phyloP scores from a whole-genome alignment of 371 early-diverging fungal genomes.

The Apophysomyces trapeziformis region DNA sequence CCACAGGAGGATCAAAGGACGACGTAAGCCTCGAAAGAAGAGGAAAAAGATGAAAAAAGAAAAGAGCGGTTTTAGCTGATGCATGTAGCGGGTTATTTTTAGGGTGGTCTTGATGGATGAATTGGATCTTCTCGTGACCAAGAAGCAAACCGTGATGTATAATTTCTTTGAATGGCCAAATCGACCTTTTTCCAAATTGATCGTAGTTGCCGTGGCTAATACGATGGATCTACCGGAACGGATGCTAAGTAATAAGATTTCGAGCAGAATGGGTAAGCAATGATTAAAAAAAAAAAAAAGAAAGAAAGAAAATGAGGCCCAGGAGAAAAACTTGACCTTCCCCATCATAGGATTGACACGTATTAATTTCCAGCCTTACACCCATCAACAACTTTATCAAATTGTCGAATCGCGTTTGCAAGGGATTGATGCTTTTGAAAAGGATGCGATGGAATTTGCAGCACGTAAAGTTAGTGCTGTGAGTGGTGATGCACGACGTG shows the following conservation, averaged over 20 bases:
- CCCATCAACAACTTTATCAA: slow-evolving; percentile 76
- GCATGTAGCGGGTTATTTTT: slow-evolving; percentile 11
- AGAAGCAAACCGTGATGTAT: slow-evolving; percentile 94
- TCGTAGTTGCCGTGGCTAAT: slow-evolving; percentile 97
- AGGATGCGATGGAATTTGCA: slow-evolving; percentile 91
- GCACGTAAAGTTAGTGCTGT: slow-evolving; percentile 95
- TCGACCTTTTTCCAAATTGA: slow-evolving; percentile 76
- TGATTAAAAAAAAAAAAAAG: slow-evolving; percentile 1
- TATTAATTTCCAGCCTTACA: slow-evolving; percentile 92
- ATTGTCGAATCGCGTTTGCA: slow-evolving; percentile 84
- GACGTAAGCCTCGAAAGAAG: slow-evolving; percentile 30
- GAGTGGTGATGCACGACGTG: slow-evolving; percentile 97
- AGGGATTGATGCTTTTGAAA: slow-evolving; percentile 74
- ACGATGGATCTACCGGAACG: slow-evolving; percentile 99
- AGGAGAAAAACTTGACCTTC: neutral
- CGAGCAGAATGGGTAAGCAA: slow-evolving; percentile 85
- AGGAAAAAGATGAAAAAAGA: neutral
- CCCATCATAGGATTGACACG: slow-evolving; percentile 70
- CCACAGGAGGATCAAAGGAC: slow-evolving; percentile 38
- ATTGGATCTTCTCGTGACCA: slow-evolving; percentile 92
- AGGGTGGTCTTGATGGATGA: slow-evolving; percentile 98
- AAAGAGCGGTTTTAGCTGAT: slow-evolving; percentile 4
- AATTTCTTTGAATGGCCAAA: slow-evolving; percentile 99
- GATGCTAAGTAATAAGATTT: slow-evolving; percentile 88
- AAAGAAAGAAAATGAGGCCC: neutral